A percentile compares a stretch with the other conserved stretches of the same genome.
phyloP scores from a whole-genome alignment of 305 asterid genomes.

The Coffea humblotiana region DNA sequence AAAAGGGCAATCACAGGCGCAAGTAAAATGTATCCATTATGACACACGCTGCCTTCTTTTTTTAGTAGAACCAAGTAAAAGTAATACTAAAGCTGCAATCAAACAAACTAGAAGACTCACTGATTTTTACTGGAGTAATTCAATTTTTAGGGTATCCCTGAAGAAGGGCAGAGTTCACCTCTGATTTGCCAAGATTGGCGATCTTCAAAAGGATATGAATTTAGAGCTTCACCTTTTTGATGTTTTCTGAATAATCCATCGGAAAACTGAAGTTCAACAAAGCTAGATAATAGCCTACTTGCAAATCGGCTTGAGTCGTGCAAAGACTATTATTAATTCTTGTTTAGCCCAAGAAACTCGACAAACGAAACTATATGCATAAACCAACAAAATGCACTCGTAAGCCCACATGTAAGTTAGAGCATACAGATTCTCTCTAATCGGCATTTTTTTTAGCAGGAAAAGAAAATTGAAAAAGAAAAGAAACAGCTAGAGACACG shows the following conservation, averaged over 20 bases:
- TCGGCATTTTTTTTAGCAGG: too few relatives aligned
- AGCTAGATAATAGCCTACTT: background rate
- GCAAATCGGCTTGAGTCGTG: background rate
- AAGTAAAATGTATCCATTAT: background rate
- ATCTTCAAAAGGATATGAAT: background rate
- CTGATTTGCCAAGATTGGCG: background rate
- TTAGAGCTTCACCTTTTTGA: background rate
- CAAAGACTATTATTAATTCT: background rate
- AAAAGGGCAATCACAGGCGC: background rate
- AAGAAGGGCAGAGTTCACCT: background rate
- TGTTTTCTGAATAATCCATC: background rate
- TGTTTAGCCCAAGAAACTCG: background rate
- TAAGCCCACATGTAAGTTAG: background rate
- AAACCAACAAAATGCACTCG: background rate
- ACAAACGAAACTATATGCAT: background rate
- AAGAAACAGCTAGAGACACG: background rate
- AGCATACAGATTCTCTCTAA: background rate
- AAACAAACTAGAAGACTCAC: background rate
- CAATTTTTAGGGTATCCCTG: background rate
- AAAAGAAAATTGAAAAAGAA: background rate
- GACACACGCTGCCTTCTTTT: background rate
- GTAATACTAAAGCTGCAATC: background rate
- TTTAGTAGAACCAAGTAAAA: background rate
- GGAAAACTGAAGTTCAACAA: background rate
- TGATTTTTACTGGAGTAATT: background rate